phyloP scores from a whole-genome alignment of 2,329 filamentous ascomycete species.

The Metarhizium album region DNA sequence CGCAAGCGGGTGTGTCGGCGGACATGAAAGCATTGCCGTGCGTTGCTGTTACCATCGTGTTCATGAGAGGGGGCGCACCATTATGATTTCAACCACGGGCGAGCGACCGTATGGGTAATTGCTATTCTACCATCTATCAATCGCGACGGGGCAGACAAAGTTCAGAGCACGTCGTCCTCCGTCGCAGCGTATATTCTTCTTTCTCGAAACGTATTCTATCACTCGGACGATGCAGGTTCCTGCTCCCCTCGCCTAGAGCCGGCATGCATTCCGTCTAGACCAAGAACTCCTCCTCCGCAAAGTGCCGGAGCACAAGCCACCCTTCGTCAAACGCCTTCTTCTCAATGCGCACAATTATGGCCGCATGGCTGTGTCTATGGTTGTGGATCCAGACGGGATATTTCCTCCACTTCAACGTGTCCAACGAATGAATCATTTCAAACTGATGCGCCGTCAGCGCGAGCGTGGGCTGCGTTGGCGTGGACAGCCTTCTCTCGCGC shows the following conservation, averaged over 20 bases:
- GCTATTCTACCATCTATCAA: neutral
- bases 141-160: neutral
- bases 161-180: neutral
- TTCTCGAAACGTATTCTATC: neutral
- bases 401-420: constrained; percentile 54
- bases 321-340: constrained; percentile 65
- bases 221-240: too few species aligned
- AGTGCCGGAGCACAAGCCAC: constrained; percentile 67
- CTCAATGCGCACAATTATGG: constrained; percentile 71
- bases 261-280: constrained; percentile 10
- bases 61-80: too few species aligned
- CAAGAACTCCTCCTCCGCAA: constrained; percentile 63
- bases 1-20: too few species aligned
- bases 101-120: too few species aligned
- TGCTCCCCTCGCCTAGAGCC: neutral
- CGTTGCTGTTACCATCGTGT: too few species aligned
- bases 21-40: too few species aligned
- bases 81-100: too few species aligned
- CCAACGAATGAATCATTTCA: constrained; percentile 67
- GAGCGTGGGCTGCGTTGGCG: constrained; percentile 52
- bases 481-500: constrained; percentile 30
- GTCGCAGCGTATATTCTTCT: neutral
- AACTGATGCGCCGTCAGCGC: constrained; percentile 75
- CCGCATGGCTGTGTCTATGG: constrained; percentile 72
- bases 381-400: constrained; percentile 67